phyloP scores from a whole-genome alignment of 2,329 filamentous ascomycete genomes.

The Talaromyces pinophilus region DNA sequence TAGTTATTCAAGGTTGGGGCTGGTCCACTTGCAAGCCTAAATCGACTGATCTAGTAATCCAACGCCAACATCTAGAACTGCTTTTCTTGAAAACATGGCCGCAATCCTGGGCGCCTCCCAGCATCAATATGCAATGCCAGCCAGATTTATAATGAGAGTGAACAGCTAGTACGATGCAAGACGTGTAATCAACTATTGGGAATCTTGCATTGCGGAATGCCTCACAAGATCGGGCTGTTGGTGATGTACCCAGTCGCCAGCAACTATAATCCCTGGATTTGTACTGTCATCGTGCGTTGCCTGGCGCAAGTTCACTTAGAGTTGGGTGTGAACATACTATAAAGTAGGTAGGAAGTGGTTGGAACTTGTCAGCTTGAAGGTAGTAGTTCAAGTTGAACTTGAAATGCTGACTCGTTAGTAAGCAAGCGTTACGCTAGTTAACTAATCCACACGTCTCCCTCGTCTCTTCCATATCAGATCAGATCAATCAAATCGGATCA shows the following conservation, averaged over 20 bases:
- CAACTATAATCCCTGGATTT: not conserved
- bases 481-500: not conserved
- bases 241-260: not conserved
- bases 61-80: not conserved
- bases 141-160: not conserved
- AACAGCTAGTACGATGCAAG: not conserved
- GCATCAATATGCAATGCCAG: not conserved
- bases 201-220: not conserved
- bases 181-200: conserved; percentile 1
- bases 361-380: not conserved
- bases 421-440: not conserved
- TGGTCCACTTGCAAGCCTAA: not conserved
- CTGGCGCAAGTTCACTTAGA: not conserved
- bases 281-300: not conserved
- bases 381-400: not conserved
- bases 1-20: not conserved
- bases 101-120: not conserved
- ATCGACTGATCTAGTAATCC: not conserved
- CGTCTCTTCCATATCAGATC: not conserved
- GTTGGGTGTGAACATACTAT: not conserved
- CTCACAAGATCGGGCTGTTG: not conserved
- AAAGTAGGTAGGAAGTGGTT: too few relatives aligned
- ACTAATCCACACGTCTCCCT: too few relatives aligned
- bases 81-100: not conserved
- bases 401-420: not conserved